Percentiles rank a stretch among this genome's conserved stretches.
phyloP scores from a whole-genome alignment of 495 filamentous ascomycete species.

The Terfezia claveryi region DNA sequence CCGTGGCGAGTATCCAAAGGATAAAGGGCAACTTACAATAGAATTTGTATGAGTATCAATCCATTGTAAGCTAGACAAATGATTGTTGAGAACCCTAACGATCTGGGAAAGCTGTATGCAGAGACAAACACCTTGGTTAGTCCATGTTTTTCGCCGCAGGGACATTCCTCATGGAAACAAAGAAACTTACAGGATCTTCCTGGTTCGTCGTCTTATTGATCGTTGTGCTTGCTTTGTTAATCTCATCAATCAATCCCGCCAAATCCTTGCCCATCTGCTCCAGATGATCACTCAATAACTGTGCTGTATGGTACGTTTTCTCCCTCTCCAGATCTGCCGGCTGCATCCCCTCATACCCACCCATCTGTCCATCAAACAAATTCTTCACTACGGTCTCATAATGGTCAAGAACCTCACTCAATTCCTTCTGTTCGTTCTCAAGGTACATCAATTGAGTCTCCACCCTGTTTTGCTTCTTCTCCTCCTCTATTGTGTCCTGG shows the following conservation, averaged over 20 bases:
- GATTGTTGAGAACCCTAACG: slow-evolving; percentile 77
- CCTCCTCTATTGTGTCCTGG: slow-evolving; percentile 67
- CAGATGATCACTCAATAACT: slow-evolving; percentile 66
- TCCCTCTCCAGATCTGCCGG: slow-evolving; percentile 88
- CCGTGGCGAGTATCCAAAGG: background rate
- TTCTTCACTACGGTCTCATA: slow-evolving; percentile 80
- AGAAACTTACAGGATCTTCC: slow-evolving; percentile 65
- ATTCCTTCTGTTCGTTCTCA: slow-evolving; percentile 76
- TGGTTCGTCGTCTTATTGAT: slow-evolving; percentile 71
- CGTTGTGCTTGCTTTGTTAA: slow-evolving; percentile 64
- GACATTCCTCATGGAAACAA: background rate
- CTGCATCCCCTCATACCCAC: slow-evolving; percentile 44
- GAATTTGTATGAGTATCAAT: slow-evolving; percentile 39
- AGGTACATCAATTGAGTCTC: slow-evolving; percentile 73
- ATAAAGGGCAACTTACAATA: background rate
- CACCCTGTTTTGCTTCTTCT: slow-evolving; percentile 71
- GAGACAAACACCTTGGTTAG: no score
- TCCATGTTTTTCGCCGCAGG: background rate
- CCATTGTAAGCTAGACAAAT: slow-evolving; percentile 68
- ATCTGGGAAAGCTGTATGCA: slow-evolving; percentile 24
- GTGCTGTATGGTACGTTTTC: slow-evolving; percentile 76
- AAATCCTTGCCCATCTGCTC: slow-evolving; percentile 84
- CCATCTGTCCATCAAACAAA: slow-evolving; percentile 50
- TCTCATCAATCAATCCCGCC: slow-evolving; percentile 88
- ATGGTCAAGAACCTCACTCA: slow-evolving; percentile 58